Base-by-base conservation (phyloP, 2,329 filamentous ascomycete genomes). In the Fusarium sambucinum region DNA sequence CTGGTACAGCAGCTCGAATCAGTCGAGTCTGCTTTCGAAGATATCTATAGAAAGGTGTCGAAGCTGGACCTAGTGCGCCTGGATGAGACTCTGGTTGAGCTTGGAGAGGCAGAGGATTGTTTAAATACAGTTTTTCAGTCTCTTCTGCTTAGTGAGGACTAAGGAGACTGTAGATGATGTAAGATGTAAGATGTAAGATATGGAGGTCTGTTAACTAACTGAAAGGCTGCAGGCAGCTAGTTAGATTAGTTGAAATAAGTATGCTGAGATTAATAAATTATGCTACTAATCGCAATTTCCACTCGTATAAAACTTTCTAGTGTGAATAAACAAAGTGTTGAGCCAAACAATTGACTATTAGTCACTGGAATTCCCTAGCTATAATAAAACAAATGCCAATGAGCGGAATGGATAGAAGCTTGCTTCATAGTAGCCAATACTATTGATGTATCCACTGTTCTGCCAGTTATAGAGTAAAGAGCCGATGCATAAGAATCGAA, bases 271-370 rank as follows among this genome's bases (percentile, higher is more conserved):
- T 5, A 37, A 37, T 37, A 19, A 19, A 37, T 6, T 5, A 3
- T 19, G 35, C 35, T 37, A 19, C n/a, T 6, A n/a, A n/a, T n/a
- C n/a, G 3, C 6, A 10, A 35, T n/a, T 2, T 37, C 3, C 7
- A 6, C 6, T 12, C 4, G 17, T 1, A 7, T 2, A 13, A 4
- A 11, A 2, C 1, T 6, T 19, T 19, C 11, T 2, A 5, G 7
- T n/a, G 11, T 37, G 5, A n/a, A n/a, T n/a, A 19, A 19, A 17
- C 12, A 19, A 19, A 37, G 11, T 32, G 13, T 3, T 7, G 12
- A 16, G 14, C 13, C 30, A 14, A 32, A 32, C 30, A 6, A 16
- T 32, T 14, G 12, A 14, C 5, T 32, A 32, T 2, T 32, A 32
- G 30, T 25, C 4, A 7, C 25, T 25, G 7, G 25, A 25, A 25